phyloP scores from a whole-genome alignment of 2,329 filamentous ascomycete species.

The Nigrospora osmanthi region DNA sequence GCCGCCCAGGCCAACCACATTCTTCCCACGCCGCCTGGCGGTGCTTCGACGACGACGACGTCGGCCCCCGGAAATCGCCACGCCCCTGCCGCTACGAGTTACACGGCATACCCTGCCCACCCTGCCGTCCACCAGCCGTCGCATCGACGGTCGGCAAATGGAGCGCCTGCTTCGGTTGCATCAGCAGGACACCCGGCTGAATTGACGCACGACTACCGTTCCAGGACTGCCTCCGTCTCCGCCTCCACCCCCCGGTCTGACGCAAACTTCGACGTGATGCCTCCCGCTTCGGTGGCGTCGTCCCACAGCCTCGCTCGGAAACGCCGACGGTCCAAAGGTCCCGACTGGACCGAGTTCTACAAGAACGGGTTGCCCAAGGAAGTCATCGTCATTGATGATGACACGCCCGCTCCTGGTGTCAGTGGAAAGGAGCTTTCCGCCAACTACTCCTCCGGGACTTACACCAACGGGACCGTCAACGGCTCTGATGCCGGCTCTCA shows the following conservation, averaged over 20 bases:
- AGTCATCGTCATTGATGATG: conserved; percentile 74
- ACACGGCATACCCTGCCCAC: conserved; percentile 19
- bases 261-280: conserved; percentile 25
- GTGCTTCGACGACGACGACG: conserved; percentile 26
- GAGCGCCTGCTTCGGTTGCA: conserved; percentile 23
- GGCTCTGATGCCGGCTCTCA: conserved; percentile 21
- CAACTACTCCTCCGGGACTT: conserved; percentile 25
- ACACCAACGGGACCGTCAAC: conserved; percentile 23
- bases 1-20: conserved; percentile 24
- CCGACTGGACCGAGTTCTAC: conserved; percentile 76
- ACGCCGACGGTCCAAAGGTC: conserved; percentile 52
- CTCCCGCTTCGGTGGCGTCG: conserved; percentile 20
- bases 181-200: conserved; percentile 11
- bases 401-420: conserved; percentile 48
- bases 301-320: conserved; percentile 32
- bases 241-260: conserved; percentile 22
- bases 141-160: conserved; percentile 22
- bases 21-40: conserved; percentile 26
- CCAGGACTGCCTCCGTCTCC: conserved; percentile 20
- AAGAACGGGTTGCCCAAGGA: conserved; percentile 78
- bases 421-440: conserved; percentile 25
- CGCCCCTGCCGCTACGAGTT: conserved; percentile 23
- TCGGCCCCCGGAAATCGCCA: conserved; percentile 12
- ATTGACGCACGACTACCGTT: conserved; percentile 13
- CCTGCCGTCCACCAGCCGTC: conserved; percentile 10